Base-by-base conservation (phyloP, 1,284 basidiomycete species). In the Moesziomyces aphidis region DNA sequence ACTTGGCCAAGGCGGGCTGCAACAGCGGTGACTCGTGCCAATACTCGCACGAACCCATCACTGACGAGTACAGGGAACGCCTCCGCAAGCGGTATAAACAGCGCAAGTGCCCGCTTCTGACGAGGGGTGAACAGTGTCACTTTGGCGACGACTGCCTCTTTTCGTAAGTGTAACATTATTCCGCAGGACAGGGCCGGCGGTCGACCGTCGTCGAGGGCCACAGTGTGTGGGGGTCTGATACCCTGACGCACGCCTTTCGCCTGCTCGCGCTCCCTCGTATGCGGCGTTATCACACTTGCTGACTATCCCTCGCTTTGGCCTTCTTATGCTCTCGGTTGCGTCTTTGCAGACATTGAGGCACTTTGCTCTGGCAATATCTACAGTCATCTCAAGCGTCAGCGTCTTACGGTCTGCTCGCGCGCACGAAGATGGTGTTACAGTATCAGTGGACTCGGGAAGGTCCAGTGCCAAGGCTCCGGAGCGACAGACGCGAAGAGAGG, bases 131-230 rank as follows among this genome's bases (percentile, higher is more conserved):
- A 10, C 42, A 51, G 21, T 75, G 73, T 23, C 43, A 26, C 1
- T 61, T 54, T 39, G 73, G 73, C 28, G 68, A 75, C 28, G 49
- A 63, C 10, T 75, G 73, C 23, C 10, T 75, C 21, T 75, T 61
- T 34, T 45, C 45, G 73, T 74, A 59, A 67, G 72, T 70, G 6
- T n/a, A 4, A 42, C 17, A 17, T 21, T 7, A 19, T 43, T 13
- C 5, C 6, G 15, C 39, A 6, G 17, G 19, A 19, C 2, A 42
- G 13, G 31, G 31, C 31, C 31, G 31, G 31, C 31, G 31, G 31
- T 34, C 31, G 31, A 13, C 11, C 31, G 11, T 34, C 31, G 10
- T 34, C 31, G 13, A 34, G 10, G 31, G 10, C 3, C 31, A 8
- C 9, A 13, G 31, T 34, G 3, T 28, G 6, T 7, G 26, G 26